Percentiles rank a stretch among this genome's conserved stretches.
Evolutionary conservation across 345 rosid genomes (phyloP).

Genomic region (Erysimum cheiranthoides): DNA sequence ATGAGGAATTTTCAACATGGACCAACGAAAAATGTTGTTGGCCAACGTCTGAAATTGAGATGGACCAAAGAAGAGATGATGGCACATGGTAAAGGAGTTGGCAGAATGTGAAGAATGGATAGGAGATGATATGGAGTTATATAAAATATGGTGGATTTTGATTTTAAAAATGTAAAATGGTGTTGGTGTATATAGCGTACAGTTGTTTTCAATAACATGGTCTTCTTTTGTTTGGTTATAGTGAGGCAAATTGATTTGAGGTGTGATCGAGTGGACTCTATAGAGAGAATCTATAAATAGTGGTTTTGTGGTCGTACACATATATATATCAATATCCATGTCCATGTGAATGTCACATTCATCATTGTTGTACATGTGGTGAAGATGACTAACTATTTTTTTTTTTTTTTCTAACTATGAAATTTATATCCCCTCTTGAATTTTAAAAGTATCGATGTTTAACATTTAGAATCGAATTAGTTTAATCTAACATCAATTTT

Average conservation of each 20-base stretch:
- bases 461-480: not conserved
- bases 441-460: not conserved
- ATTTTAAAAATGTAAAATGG: not conserved
- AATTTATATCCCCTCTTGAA: not conserved
- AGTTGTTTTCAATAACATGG: constrained; percentile 48
- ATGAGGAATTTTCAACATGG: not conserved
- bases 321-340: constrained; percentile 31
- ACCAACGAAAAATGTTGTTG: constrained; percentile 43
- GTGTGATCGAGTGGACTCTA: constrained; percentile 38
- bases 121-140: constrained; percentile 34
- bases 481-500: not conserved
- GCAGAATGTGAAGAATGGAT: constrained; percentile 43
- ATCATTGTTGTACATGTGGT: constrained; percentile 38
- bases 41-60: constrained; percentile 37
- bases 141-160: not conserved
- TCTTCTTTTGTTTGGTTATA: constrained; percentile 48
- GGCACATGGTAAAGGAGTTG: constrained; percentile 44
- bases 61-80: constrained; percentile 38
- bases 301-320: constrained; percentile 44
- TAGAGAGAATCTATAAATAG: constrained; percentile 40
- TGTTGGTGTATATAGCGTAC: not conserved
- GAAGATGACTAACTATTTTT: constrained; percentile 43
- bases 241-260: constrained; percentile 33
- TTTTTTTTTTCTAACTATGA: no score
- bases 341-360: constrained; percentile 49